Conservation (phyloP, 1,284 basidiomycete genomes). For the Trametes hirsuta region DNA sequence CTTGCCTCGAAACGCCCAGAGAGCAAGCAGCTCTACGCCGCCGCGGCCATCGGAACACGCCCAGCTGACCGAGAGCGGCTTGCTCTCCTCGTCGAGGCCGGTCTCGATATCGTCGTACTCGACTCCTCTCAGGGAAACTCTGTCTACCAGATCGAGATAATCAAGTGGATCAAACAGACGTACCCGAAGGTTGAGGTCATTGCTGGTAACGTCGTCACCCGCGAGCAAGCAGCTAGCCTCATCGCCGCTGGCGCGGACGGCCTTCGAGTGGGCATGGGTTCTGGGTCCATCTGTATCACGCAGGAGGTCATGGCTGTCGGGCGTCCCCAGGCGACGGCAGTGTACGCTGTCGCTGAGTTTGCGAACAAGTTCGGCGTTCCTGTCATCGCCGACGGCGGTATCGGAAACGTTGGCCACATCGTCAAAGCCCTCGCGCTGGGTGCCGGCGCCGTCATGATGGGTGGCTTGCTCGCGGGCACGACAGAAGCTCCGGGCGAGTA, state of each 20-base stretch:
- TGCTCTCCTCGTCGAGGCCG: conserved; percentile 87
- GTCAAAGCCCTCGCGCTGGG: conserved; percentile 96
- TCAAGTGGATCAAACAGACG: conserved; percentile 90
- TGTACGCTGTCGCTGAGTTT: conserved; percentile 95
- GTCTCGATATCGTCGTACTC: conserved; percentile 93
- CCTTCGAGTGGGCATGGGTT: conserved; percentile 96
- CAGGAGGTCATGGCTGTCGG: conserved; percentile 99
- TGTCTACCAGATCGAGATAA: conserved; percentile 92
- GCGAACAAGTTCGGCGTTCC: conserved; percentile 93
- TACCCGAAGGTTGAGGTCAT: conserved; percentile 90
- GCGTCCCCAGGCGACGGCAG: conserved; percentile 95
- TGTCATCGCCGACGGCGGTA: conserved; percentile 97
- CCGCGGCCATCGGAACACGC: conserved; percentile 96
- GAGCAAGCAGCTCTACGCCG: conserved; percentile 96
- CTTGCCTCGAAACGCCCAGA: conserved; percentile 91
- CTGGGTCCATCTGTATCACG: conserved; percentile 98
- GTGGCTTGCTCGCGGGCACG: conserved; percentile 93
- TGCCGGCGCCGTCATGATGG: conserved; percentile 99
- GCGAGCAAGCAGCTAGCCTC: conserved; percentile 94
- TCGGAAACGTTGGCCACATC: conserved; percentile 96
- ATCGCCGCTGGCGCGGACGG: conserved; percentile 96
- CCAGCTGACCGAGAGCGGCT: conserved; percentile 89
- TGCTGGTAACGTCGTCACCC: conserved; percentile 97
- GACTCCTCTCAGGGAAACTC: conserved; percentile 99
- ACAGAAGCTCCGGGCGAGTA: conserved; percentile 98